These are phyloP conservation scores for Bryum argenteum DNA, from an alignment of 225 moss, liverwort and hornwort species.

Conservation along the genomic window DNA sequence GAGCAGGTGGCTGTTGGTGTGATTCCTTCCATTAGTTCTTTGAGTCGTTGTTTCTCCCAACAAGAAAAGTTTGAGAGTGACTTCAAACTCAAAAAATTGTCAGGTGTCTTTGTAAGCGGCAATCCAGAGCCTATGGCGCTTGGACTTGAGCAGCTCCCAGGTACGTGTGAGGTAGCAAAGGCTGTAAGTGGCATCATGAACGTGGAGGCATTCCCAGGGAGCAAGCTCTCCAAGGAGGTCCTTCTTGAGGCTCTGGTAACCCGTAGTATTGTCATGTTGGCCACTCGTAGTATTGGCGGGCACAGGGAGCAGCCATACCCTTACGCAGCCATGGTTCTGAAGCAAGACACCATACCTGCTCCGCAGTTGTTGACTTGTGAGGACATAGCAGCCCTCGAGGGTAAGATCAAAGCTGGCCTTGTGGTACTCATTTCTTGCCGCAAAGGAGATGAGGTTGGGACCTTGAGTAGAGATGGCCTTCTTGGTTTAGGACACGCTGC, in stretches of 20 bases:
- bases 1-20: conserved; percentile 33
- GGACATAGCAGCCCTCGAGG: conserved; percentile 20
- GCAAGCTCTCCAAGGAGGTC: conserved; percentile 20
- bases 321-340: conserved; percentile 17
- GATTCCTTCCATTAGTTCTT: conserved; percentile 33
- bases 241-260: conserved; percentile 15
- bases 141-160: background rate
- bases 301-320: conserved; percentile 27
- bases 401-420: conserved; percentile 19
- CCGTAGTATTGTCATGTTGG: conserved; percentile 8
- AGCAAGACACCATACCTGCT: conserved; percentile 9
- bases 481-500: conserved; percentile 30
- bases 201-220: conserved; percentile 16
- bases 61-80: conserved; percentile 15
- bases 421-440: conserved; percentile 24
- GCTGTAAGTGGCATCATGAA: conserved; percentile 21
- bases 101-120: conserved; percentile 10
- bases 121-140: background rate
- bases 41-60: conserved; percentile 13
- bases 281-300: background rate
- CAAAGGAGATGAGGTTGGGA: background rate
- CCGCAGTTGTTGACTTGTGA: conserved; percentile 24
- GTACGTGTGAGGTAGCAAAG: background rate
- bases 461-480: conserved; percentile 8
- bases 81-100: conserved; percentile 1